A percentile compares a stretch with the other conserved stretches of the same genome.
These are phyloP conservation scores for Lepraria neglecta DNA, from an alignment of 495 filamentous ascomycete species.

Conservation along the genomic window DNA sequence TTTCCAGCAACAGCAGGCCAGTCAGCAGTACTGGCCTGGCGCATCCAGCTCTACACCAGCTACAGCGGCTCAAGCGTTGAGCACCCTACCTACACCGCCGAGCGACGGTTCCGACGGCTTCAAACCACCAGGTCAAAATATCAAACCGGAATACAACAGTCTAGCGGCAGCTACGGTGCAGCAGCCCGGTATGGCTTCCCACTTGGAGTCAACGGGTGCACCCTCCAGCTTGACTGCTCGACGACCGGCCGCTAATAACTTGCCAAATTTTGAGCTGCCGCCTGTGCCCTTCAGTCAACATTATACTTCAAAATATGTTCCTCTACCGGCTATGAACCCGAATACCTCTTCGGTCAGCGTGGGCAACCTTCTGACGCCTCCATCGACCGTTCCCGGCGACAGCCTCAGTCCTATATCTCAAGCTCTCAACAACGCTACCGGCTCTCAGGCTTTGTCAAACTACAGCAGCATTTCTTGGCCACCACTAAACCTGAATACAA, in stretches of 20 bases:
- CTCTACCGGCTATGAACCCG: constrained; percentile 38
- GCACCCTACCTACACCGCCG: constrained; percentile 33
- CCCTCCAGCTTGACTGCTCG: constrained; percentile 51
- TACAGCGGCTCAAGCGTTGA: constrained; percentile 23
- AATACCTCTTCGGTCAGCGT: constrained; percentile 45
- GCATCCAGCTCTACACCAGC: constrained; percentile 27
- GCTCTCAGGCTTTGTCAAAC: constrained; percentile 41
- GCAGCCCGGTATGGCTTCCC: constrained; percentile 42
- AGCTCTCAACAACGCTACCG: constrained; percentile 48
- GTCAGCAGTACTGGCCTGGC: constrained; percentile 29
- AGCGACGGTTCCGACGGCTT: constrained; percentile 37
- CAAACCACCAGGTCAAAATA: constrained; percentile 28
- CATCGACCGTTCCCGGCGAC: constrained; percentile 57
- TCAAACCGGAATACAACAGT: constrained; percentile 32
- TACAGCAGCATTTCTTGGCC: constrained; percentile 46
- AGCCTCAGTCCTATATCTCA: constrained; percentile 55
- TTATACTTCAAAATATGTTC: constrained; percentile 40
- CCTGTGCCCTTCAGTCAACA: constrained; percentile 39
- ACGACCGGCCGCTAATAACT: constrained; percentile 52
- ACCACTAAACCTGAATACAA: constrained; percentile 31
- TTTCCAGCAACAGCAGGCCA: constrained; percentile 26
- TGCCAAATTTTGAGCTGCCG: constrained; percentile 60
- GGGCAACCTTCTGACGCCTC: constrained; percentile 57
- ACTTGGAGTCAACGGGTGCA: constrained; percentile 38
- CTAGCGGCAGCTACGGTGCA: constrained; percentile 44